Conservation (phyloP, 176 grass and related monocot species). For the Musa schizocarpa region DNA sequence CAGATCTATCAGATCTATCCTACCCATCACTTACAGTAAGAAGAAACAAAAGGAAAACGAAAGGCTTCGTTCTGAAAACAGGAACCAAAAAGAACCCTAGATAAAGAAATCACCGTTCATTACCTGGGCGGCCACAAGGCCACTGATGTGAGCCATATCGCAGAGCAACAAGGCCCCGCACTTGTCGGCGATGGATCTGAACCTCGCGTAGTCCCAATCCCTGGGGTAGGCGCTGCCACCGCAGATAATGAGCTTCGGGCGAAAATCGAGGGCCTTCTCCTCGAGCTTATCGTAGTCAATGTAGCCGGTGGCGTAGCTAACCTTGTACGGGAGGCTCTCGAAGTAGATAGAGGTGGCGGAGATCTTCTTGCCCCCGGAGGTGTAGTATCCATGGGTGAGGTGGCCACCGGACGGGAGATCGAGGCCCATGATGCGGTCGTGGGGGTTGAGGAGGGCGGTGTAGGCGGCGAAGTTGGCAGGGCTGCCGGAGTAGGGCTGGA, state of each 20-base stretch:
- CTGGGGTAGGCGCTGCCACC: constrained; percentile 94
- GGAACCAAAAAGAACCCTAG: not conserved
- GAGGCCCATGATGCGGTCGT: constrained; percentile 98
- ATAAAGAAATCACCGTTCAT: not conserved
- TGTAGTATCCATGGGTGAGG: constrained; percentile 96
- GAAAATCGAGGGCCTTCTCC: constrained; percentile 98
- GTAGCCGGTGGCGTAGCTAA: constrained; percentile 50
- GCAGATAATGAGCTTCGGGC: constrained; percentile 97
- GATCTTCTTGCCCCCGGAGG: constrained; percentile 87
- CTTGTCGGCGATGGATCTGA: constrained; percentile 85
- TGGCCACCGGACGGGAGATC: constrained; percentile 86
- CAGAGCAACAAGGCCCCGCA: constrained; percentile 80
- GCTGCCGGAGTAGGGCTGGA: constrained; percentile 95
- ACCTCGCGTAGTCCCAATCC: constrained; percentile 89
- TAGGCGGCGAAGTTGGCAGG: constrained; percentile 99
- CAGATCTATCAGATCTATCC: not conserved
- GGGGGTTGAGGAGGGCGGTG: constrained; percentile 87
- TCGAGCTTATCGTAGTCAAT: constrained; percentile 95
- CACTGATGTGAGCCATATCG: constrained; percentile 99
- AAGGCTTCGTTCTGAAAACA: not conserved
- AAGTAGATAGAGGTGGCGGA: constrained; percentile 98
- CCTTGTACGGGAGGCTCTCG: constrained; percentile 92
- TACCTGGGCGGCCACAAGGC: constrained; percentile 86
- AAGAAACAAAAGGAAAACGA: not conserved
- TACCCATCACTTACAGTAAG: not conserved